A percentile compares a stretch with the other conserved stretches of the same genome.
phyloP scores from a whole-genome alignment of 331 rosid species.

The Malus hybrid region DNA sequence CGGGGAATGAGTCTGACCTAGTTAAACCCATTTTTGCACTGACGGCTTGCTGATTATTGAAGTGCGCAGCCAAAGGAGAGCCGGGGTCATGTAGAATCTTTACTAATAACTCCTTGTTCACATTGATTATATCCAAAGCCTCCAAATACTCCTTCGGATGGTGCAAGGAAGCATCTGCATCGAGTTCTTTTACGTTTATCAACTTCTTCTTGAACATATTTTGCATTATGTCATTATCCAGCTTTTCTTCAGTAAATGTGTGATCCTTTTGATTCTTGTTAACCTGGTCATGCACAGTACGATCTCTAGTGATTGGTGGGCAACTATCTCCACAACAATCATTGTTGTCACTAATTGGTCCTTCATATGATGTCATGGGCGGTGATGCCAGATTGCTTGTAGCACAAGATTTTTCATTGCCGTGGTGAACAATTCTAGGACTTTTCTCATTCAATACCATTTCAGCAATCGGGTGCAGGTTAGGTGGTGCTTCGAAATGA shows the following conservation, averaged over 20 bases:
- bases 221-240: not conserved
- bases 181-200: conserved; percentile 31
- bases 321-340: conserved; percentile 21
- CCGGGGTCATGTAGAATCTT: conserved; percentile 36
- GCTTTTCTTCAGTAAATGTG: not conserved
- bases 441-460: conserved; percentile 11
- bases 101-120: conserved; percentile 32
- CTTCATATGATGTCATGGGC: conserved; percentile 14
- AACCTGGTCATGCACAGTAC: conserved; percentile 2
- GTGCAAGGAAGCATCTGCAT: conserved; percentile 38
- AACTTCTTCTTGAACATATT: conserved; percentile 16
- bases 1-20: conserved; percentile 42
- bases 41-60: conserved; percentile 25
- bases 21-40: conserved; percentile 17
- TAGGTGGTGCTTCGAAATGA: conserved; percentile 12
- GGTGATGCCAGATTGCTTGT: conserved; percentile 10
- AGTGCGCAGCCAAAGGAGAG: conserved; percentile 34
- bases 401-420: conserved; percentile 14
- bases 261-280: conserved; percentile 16
- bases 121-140: conserved; percentile 41
- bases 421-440: conserved; percentile 14
- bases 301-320: conserved; percentile 4
- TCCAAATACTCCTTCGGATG: conserved; percentile 55
- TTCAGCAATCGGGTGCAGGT: conserved; percentile 25
- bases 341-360: conserved; percentile 6